phyloP scores from a whole-genome alignment of 2,329 filamentous ascomycete genomes.

The Fusarium begoniae region DNA sequence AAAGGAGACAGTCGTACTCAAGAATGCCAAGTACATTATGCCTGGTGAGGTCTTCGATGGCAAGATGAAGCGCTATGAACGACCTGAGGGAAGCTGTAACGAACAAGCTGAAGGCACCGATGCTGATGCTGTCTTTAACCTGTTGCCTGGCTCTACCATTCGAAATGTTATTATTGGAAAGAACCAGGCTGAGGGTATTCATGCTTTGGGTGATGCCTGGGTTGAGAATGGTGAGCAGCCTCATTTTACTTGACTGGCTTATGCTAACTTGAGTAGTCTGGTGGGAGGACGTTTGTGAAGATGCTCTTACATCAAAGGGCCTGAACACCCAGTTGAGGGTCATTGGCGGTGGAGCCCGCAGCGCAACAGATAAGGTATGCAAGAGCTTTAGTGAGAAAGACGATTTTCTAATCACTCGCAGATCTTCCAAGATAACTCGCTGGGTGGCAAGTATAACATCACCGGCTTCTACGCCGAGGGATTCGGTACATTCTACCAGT shows the following conservation, averaged over 20 bases:
- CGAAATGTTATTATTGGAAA: constrained; percentile 52
- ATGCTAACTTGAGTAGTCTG: constrained; percentile 27
- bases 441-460: constrained; percentile 46
- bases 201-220: constrained; percentile 45
- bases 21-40: constrained; percentile 45
- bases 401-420: neutral
- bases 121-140: constrained; percentile 52
- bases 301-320: constrained; percentile 43
- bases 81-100: constrained; percentile 52
- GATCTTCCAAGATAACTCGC: constrained; percentile 46
- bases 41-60: constrained; percentile 47
- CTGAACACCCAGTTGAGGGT: constrained; percentile 44
- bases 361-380: constrained; percentile 44
- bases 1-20: constrained; percentile 42
- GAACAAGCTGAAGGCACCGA: constrained; percentile 55
- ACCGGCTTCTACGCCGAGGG: constrained; percentile 44
- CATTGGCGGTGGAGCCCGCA: constrained; percentile 42
- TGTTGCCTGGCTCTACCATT: constrained; percentile 49
- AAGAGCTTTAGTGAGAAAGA: rapidly evolving
- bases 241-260: rapidly evolving
- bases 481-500: constrained; percentile 45
- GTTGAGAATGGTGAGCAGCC: constrained; percentile 42
- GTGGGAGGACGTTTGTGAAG: constrained; percentile 46
- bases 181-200: constrained; percentile 48
- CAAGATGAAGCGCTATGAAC: constrained; percentile 51